Evolutionary conservation across 2,329 filamentous ascomycete species (phyloP).

Genomic region (Zopfia rhizophila): DNA sequence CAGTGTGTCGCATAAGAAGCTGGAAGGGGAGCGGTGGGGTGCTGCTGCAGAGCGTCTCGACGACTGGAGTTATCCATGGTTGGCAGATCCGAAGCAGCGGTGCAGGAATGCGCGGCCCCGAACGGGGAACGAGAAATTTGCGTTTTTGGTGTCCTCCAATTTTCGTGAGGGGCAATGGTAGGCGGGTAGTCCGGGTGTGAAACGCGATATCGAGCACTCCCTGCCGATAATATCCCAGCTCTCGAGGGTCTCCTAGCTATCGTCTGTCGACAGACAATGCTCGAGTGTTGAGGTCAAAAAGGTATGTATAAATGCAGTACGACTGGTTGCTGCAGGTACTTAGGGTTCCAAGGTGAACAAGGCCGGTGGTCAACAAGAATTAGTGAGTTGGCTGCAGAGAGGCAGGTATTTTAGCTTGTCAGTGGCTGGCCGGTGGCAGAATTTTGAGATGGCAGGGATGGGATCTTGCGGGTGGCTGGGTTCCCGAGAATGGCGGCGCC

Average conservation of each 20-base stretch:
- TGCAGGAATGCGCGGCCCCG: conserved; percentile 24
- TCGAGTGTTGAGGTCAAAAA: conserved; percentile 1
- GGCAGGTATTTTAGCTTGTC: too few species aligned
- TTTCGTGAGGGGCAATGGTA: conserved; percentile 23
- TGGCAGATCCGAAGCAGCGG: conserved; percentile 20
- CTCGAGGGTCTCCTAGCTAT: conserved; percentile 1
- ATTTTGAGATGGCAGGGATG: conserved; percentile 6
- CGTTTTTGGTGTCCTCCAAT: conserved; percentile 20
- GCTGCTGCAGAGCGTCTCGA: conserved; percentile 33
- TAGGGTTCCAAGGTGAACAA: background rate
- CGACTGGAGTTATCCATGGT: conserved; percentile 30
- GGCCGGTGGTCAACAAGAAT: conserved; percentile 3
- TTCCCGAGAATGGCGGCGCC: conserved; percentile 13
- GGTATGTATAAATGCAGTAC: conserved; percentile 23
- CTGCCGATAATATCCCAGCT: conserved; percentile 17
- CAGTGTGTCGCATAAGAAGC: conserved; percentile 43
- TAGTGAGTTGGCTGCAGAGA: background rate
- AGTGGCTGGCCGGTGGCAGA: too few species aligned
- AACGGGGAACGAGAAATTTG: conserved; percentile 33
- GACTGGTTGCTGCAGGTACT: conserved; percentile 20
- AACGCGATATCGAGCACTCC: conserved; percentile 34
- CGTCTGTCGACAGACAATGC: conserved; percentile 2
- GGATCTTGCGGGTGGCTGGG: conserved; percentile 12
- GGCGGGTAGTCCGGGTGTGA: conserved; percentile 36
- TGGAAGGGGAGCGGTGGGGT: conserved; percentile 19